These are phyloP conservation scores for Zopfia rhizophila DNA, from an alignment of 2,329 filamentous ascomycete species.

Conservation along the genomic window DNA sequence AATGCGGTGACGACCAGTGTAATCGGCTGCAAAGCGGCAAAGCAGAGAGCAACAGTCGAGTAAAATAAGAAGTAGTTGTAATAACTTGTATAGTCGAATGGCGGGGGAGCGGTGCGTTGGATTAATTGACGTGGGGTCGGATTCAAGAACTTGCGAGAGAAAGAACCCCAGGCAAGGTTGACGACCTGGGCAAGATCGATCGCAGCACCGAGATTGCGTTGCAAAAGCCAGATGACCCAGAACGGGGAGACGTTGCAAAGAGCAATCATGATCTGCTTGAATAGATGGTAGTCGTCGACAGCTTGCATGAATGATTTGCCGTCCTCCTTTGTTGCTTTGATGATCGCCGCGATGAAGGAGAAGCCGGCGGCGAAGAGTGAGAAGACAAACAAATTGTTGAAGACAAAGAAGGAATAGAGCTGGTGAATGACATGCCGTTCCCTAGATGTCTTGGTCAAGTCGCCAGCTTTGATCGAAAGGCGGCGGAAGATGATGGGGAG, in stretches of 20 bases:
- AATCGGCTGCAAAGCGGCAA: slow-evolving; percentile 85
- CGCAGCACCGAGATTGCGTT: slow-evolving; percentile 86
- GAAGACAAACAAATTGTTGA: slow-evolving; percentile 96
- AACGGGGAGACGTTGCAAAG: slow-evolving; percentile 87
- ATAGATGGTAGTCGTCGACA: slow-evolving; percentile 72
- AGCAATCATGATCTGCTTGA: slow-evolving; percentile 72
- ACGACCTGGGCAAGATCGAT: slow-evolving; percentile 91
- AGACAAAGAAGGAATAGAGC: slow-evolving; percentile 94
- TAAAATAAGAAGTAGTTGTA: slow-evolving; percentile 99
- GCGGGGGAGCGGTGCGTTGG: slow-evolving; percentile 88
- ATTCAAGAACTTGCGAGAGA: slow-evolving; percentile 82
- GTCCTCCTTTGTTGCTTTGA: slow-evolving; percentile 64
- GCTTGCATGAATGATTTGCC: slow-evolving; percentile 70
- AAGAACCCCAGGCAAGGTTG: slow-evolving; percentile 84
- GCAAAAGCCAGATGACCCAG: slow-evolving; percentile 92
- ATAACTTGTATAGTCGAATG: slow-evolving; percentile 95
- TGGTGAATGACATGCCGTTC: slow-evolving; percentile 92
- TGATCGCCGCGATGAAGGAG: slow-evolving; percentile 74
- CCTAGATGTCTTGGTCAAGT: slow-evolving; percentile 89
- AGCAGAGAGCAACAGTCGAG: slow-evolving; percentile 86
- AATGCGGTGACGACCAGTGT: slow-evolving; percentile 86
- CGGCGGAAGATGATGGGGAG: slow-evolving; percentile 92
- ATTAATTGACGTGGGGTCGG: slow-evolving; percentile 93
- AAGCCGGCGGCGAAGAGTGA: slow-evolving; percentile 89
- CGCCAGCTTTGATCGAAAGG: slow-evolving; percentile 83